Evolutionary conservation across 805 yeast species (phyloP).

Genomic region (Blastobotrys muscicola): DNA sequence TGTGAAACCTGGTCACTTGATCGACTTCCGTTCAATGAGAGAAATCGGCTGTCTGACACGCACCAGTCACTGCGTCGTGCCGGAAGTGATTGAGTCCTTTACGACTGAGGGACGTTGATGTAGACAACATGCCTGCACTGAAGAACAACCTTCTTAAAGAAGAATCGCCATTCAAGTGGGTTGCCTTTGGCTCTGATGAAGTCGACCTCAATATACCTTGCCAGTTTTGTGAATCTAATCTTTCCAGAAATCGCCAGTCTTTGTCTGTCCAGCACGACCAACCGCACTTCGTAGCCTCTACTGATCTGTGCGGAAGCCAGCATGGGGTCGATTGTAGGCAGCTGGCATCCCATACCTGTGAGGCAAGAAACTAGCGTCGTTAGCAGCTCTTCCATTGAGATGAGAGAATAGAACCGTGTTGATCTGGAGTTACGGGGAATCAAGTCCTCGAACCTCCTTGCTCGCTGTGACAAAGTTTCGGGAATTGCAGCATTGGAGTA

Average conservation of each 20-base stretch:
- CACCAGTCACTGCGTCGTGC: too few species aligned
- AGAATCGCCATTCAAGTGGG: constrained; percentile 64
- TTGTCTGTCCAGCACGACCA: constrained; percentile 16
- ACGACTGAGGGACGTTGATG: not conserved
- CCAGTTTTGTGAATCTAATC: constrained; percentile 12
- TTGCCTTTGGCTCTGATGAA: constrained; percentile 53
- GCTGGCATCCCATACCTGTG: constrained; percentile 33
- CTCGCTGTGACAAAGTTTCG: constrained; percentile 13
- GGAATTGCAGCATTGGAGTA: constrained; percentile 24
- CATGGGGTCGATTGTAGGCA: constrained; percentile 17
- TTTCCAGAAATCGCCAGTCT: constrained; percentile 18
- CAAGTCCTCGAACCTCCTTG: constrained; percentile 15
- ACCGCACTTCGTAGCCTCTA: constrained; percentile 4
- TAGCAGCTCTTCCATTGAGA: constrained; percentile 36
- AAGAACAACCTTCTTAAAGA: constrained; percentile 46
- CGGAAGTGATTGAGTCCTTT: too few species aligned
- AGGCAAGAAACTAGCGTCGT: constrained; percentile 36
- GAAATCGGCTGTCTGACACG: too few species aligned
- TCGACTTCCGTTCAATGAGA: too few species aligned
- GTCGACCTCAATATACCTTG: constrained; percentile 36
- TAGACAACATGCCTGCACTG: not conserved
- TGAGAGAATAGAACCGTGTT: constrained; percentile 43
- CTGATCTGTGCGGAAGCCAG: not conserved
- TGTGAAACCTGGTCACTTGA: too few species aligned
- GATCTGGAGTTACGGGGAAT: constrained; percentile 33